Evolutionary conservation across 2,329 filamentous ascomycete species (phyloP), one percentile per base, ranked within the genome.

Genomic region (Colletotrichum somersetense): DNA sequence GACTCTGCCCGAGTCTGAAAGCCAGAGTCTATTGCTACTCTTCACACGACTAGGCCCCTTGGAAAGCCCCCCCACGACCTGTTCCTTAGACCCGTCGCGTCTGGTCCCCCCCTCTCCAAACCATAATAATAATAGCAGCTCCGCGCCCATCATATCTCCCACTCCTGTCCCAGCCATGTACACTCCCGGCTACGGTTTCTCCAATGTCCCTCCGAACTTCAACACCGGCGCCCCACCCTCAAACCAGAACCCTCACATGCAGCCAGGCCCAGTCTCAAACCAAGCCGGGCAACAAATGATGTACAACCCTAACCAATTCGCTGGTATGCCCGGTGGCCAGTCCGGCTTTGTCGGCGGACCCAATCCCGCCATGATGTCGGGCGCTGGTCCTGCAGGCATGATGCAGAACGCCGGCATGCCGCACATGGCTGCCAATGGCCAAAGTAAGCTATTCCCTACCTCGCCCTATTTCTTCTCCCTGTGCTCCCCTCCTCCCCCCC

Each of bases 351-450:
- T 83, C 62, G 84, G 84, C 59, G 85, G 83, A 75, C 85, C 85
- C 64, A 88, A 87, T 75, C 82, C 84, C 65, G 82, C 87, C 80
- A 88, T 90, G 86, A 89, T 89, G 84, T 81, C 83, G 62, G 84
- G 82, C 75, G 80, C 81, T 74, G 86, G 85, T 52, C 84, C 86
- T 81, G 85, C 83, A 80, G 88, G 85, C 77, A 90, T 91, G 88
- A 91, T 91, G 89, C 89, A 88, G 81, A 89, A 86, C 79, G 80
- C 87, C 76, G 86, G 82, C 78, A 89, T 90, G 87, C 85, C 85
- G 74, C 87, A 88, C 79, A 89, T 90, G 87, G 83, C 83, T 75
- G 81, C 85, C 74, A 90, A 89, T 83, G 87, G 88, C 65, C 88
- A 89, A 79, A 89, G 88, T 90, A 83, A 86, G 88, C 84, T 74